phyloP scores from a whole-genome alignment of 2,329 filamentous ascomycete genomes.

The Phyllosticta paracitricarpa region DNA sequence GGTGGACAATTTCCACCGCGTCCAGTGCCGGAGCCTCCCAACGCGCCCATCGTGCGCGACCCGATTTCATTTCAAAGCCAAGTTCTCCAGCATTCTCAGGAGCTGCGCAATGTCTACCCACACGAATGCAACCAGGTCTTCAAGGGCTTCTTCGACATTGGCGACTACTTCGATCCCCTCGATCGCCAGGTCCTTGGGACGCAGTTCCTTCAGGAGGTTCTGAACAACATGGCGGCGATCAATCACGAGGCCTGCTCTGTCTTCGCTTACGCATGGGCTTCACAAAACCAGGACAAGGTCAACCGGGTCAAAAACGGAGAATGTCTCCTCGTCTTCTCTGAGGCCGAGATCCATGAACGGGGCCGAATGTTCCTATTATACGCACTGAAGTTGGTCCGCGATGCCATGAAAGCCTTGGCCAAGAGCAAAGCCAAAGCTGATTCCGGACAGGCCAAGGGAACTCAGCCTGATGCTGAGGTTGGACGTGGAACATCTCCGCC shows the following conservation, averaged over 20 bases:
- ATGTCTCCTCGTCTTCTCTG: not conserved
- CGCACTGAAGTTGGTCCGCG: not conserved
- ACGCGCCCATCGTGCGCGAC: slow-evolving; percentile 18
- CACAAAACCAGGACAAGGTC: slow-evolving; percentile 9
- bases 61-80: slow-evolving; percentile 14
- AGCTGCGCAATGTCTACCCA: slow-evolving; percentile 18
- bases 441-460: not conserved
- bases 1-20: not conserved
- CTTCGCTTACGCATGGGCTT: slow-evolving; percentile 19
- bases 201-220: slow-evolving; percentile 19
- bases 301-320: not conserved
- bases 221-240: slow-evolving; percentile 19
- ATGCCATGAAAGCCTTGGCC: not conserved
- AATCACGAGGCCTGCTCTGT: slow-evolving; percentile 16
- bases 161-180: slow-evolving; percentile 25
- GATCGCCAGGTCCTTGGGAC: slow-evolving; percentile 24
- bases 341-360: not conserved
- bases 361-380: slow-evolving; percentile 1
- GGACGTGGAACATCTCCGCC: not conserved
- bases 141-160: slow-evolving; percentile 15
- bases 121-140: slow-evolving; percentile 19
- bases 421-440: not conserved
- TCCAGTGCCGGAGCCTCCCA: slow-evolving; percentile 11
- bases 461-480: not conserved
- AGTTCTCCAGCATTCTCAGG: slow-evolving; percentile 15